Percentiles rank a stretch among this genome's conserved stretches.
These are phyloP conservation scores for Tricholoma hemisulphureum DNA, from an alignment of 768 basidiomycete genomes.

Conservation along the genomic window DNA sequence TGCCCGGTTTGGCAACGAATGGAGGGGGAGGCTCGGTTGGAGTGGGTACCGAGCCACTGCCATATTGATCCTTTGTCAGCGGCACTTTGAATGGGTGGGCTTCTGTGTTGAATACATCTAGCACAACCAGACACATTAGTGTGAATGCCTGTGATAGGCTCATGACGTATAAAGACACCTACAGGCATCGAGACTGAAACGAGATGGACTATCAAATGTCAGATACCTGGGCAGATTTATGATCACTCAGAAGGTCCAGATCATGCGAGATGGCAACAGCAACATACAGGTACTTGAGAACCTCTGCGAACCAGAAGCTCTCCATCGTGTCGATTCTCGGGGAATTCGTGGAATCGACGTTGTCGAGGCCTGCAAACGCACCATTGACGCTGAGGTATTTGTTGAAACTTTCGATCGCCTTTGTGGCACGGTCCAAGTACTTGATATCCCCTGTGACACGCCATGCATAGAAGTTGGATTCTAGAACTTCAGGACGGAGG, in stretches of 20 bases:
- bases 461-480: constrained; percentile 81
- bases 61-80: constrained; percentile 33
- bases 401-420: constrained; percentile 59
- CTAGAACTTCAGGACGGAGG: constrained; percentile 74
- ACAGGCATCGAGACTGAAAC: constrained; percentile 67
- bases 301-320: constrained; percentile 75
- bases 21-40: constrained; percentile 2
- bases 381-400: constrained; percentile 38
- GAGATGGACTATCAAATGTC: constrained; percentile 68
- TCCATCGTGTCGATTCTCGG: constrained; percentile 56
- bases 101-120: constrained; percentile 71
- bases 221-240: constrained; percentile 46
- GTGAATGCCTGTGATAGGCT: background rate
- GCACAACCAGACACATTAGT: background rate
- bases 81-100: constrained; percentile 66
- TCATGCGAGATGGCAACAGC: constrained; percentile 2
- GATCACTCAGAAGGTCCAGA: background rate
- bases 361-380: constrained; percentile 54
- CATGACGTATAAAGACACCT: constrained; percentile 19
- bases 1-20: constrained; percentile 9
- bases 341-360: constrained; percentile 50
- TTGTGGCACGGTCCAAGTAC: constrained; percentile 62
- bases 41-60: constrained; percentile 18
- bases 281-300: constrained; percentile 73
- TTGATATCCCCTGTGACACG: constrained; percentile 67